Conservation (phyloP, 1,284 basidiomycete species). For the Irpex sp. region DNA sequence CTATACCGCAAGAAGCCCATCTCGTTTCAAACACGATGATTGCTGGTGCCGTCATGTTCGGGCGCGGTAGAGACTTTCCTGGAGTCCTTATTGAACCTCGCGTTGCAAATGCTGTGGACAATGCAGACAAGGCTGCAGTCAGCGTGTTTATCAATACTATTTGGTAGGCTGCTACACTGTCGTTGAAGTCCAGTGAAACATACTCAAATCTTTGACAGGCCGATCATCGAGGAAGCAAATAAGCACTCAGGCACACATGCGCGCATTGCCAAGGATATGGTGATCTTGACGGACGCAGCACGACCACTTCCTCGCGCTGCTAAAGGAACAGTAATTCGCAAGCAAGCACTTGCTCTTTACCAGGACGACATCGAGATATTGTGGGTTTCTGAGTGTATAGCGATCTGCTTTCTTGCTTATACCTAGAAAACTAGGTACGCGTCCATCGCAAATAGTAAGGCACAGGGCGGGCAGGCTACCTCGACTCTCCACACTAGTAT, state of each 20-base stretch:
- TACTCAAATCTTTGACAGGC: not conserved
- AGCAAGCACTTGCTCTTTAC: constrained; percentile 24
- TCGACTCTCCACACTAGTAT: not conserved
- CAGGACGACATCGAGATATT: constrained; percentile 3
- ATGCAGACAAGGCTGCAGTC: constrained; percentile 6
- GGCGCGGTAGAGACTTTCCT: constrained; percentile 15
- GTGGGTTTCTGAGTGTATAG: not conserved
- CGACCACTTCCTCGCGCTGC: constrained; percentile 26
- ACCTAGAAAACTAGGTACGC: no score
- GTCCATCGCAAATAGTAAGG: no score
- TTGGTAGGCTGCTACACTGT: constrained; percentile 12
- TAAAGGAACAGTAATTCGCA: constrained; percentile 25
- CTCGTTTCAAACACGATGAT: constrained; percentile 28
- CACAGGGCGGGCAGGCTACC: not conserved
- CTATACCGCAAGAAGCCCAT: constrained; percentile 28
- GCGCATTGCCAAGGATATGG: constrained; percentile 35
- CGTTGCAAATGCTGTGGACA: not conserved
- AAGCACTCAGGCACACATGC: constrained; percentile 33
- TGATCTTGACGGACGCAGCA: constrained; percentile 19
- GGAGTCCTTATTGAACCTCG: constrained; percentile 21
- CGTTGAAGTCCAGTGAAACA: not conserved
- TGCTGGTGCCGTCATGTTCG: constrained; percentile 21
- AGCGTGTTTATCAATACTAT: constrained; percentile 6
- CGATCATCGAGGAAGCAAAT: constrained; percentile 30
- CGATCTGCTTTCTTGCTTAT: no score